Base-by-base conservation (phyloP, 495 filamentous ascomycete species). In the Neurospora pannonica region DNA sequence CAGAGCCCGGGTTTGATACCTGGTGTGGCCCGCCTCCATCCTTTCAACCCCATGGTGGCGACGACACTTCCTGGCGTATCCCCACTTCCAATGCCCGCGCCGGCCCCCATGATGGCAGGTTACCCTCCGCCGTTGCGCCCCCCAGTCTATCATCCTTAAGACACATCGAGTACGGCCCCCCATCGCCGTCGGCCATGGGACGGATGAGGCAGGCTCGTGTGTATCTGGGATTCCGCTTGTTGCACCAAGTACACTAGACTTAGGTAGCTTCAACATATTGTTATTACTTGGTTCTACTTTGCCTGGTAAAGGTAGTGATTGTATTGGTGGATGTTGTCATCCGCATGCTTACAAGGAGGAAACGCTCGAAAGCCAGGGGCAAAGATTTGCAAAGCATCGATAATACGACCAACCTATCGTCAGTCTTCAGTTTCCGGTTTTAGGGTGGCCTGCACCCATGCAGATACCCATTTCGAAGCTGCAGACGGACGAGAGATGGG, bases 1-100 rank as follows among this genome's bases (percentile, higher is more conserved):
- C 85, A 85, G 72, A 86, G 83, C 54, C 84, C 86, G 11, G 81
- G 76, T n/a, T 62, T 80, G 37, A 76, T 79, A 17, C 71, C 78
- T 11, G 77, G 39, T 39, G 72, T 75, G 70, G 71, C 40, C 38
- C 70, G 74, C 36, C 54, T 75, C 0, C 46, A 74, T n/a, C 42
- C 43, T 24, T 46, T 78, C 54, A 71, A 60, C 11, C 75, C 73
- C 43, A 71, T 76, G 70, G 70, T 76, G 77, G 28, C 54, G 28
- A 34, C 54, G 28, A 67, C 54, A 67, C 54, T 34, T 67, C 28
- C 54, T 67, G 54, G 54, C 54, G 54, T 67, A 67, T 67, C 54
- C 28, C 24, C 54, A 67, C 28, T 67, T 36, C 28, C 54, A 67
- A 78, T 72, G 69, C 67, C 72, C 39, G 62, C 77, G 24, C 75